Conservation (phyloP, 352 stramenopile species). For the Pythium scleroteichum region DNA sequence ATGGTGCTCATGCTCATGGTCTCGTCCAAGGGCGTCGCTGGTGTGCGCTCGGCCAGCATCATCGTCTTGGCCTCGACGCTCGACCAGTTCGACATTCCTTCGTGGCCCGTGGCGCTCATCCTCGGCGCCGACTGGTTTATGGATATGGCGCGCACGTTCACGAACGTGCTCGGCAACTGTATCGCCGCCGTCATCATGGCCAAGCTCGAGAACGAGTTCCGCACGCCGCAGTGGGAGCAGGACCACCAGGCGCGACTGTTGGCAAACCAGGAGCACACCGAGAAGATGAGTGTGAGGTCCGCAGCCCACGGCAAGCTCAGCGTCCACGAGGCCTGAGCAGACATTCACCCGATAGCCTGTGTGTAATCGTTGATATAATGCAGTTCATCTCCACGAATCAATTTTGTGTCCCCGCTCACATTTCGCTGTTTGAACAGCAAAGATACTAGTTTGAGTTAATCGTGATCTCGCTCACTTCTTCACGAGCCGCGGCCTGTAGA, state of each 20-base stretch:
- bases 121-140: conserved; percentile 62
- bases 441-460: too few relatives aligned
- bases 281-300: conserved; percentile 11
- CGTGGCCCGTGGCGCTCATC: conserved; percentile 58
- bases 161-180: conserved; percentile 60
- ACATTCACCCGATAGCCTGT: too few relatives aligned
- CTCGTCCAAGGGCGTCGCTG: conserved; percentile 15
- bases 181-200: conserved; percentile 59
- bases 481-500: too few relatives aligned
- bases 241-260: conserved; percentile 13
- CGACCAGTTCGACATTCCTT: conserved; percentile 47
- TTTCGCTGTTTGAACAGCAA: too few relatives aligned
- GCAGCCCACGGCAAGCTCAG: conserved; percentile 10
- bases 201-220: conserved; percentile 65
- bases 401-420: too few relatives aligned
- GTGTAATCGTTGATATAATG: too few relatives aligned
- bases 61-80: conserved; percentile 16
- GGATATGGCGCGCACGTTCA: conserved; percentile 58
- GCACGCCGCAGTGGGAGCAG: conserved; percentile 47
- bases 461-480: too few relatives aligned
- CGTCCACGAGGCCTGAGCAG: conserved; percentile 11
- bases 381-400: too few relatives aligned
- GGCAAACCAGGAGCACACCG: conserved; percentile 5
- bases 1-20: conserved; percentile 38
- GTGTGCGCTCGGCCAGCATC: conserved; percentile 8